phyloP scores from a whole-genome alignment of 352 stramenopile genomes.

The Phytophthora capsici region DNA sequence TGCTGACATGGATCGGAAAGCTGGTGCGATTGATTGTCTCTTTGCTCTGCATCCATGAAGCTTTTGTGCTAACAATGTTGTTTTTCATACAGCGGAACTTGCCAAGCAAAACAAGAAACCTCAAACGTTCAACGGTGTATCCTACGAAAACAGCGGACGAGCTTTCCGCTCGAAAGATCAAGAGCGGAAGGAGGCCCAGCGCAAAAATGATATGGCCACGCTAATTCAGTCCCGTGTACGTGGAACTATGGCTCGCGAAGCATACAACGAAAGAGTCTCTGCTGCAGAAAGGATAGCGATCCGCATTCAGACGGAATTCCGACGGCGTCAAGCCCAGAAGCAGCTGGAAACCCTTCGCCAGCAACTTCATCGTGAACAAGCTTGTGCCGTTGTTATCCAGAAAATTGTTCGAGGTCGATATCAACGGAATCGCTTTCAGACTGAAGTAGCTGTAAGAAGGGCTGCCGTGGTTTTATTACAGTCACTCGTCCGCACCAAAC shows the following conservation, averaged over 20 bases:
- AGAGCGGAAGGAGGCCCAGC: conserved; percentile 28
- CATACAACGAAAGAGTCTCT: conserved; percentile 34
- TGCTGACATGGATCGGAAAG: conserved; percentile 68
- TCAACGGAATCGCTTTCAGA: conserved; percentile 43
- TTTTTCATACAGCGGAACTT: conserved; percentile 32
- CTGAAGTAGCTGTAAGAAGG: conserved; percentile 27
- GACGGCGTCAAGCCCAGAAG: conserved; percentile 42
- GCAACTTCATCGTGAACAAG: conserved; percentile 29
- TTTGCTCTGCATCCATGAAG: conserved; percentile 1
- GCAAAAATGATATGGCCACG: conserved; percentile 51
- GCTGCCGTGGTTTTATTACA: conserved; percentile 45
- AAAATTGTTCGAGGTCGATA: conserved; percentile 43
- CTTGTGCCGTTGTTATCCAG: conserved; percentile 46
- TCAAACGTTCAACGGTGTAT: conserved; percentile 43
- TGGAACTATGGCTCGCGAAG: conserved; percentile 42
- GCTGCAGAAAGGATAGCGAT: conserved; percentile 40
- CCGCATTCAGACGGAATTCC: conserved; percentile 44
- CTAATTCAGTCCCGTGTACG: conserved; percentile 52
- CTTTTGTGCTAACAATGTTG: conserved; percentile 6
- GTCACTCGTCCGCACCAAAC: conserved; percentile 40
- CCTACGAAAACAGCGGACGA: conserved; percentile 22
- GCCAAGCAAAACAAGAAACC: conserved; percentile 50
- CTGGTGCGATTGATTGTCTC: conserved; percentile 37
- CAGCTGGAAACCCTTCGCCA: conserved; percentile 31
- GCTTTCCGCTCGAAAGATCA: conserved; percentile 43